Evolutionary conservation across 306 rosid species (phyloP), one percentile per base, ranked within the genome.

Genomic region (Abrus pulchellus): DNA sequence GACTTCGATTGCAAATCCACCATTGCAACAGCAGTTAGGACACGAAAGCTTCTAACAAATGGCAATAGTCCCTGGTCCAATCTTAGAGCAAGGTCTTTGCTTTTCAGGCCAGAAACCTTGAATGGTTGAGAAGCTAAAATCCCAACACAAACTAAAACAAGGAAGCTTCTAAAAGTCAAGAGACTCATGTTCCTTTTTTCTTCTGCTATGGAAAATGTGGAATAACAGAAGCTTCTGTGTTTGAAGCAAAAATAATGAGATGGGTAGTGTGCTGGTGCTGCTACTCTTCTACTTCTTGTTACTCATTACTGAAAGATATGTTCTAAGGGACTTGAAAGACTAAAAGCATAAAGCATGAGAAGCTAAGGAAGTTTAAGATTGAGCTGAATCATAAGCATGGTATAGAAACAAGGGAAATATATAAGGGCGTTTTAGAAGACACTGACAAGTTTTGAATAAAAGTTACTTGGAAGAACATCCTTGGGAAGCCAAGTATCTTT

Each of bases 401-500:
- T 61, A 83, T 74, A 76, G 91, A 91, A 20, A 20, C 20, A 20
- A 20, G 20, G 88, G 93, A 91, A 90, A 90, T 83, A 85, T 81
- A 87, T 80, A 93, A 91, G 88, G 94, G 86, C 90, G 92, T 83
- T 90, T 87, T 87, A 81, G 91, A 88, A 85, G 20, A 88, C 20
- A 84, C 81, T 86, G 94, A 89, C 20, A 20, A 85, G 89, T 20
- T 76, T 92, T 92, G 98, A 94, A 91, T 77, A 64, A 85, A 20
- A 92, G 94, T 86, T 89, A 70, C 72, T 86, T 89, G 94, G 96
- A 94, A 94, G 92, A 85, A 80, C 72, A 78, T 84, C 90, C 89
- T 92, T 82, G 93, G 89, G 94, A 92, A 92, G 97, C 88, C 91
- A 94, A 89, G 97, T 86, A 91, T 90, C 92, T 94, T 92, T 85